Evolutionary conservation across 2,329 filamentous ascomycete genomes (phyloP), one percentile per base, ranked within the genome.

Genomic region (Cladosporium austrohemisphaericum): DNA sequence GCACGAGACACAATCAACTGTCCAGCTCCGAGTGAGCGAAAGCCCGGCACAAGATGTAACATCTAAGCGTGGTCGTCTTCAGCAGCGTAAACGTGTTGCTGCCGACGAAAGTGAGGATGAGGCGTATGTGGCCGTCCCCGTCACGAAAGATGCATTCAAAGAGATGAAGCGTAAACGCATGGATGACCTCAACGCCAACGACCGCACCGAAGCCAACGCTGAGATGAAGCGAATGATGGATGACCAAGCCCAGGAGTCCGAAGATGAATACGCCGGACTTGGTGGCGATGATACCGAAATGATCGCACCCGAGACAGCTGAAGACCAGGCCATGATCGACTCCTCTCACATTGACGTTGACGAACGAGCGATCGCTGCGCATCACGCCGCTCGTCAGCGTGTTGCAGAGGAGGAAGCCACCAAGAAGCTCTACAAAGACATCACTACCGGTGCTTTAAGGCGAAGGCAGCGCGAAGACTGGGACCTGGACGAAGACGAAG

Each of bases 231-330:
- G 86, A 66, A 87, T 95, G 78, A 77, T 98, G 29, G 81, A 97
- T 57, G 93, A 96, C 57, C 90, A 95, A 65, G 92, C 93, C 53
- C 88, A 95, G 60, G 93, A 98, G 70, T 98, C 93, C 0, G 94
- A 98, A 65, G 93, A 98, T 65, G 93, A 98, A 68, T 98, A 97
- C 66, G 92, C 91, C 31, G 93, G 93, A 4, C 76, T 98, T 8
- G 93, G 93, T 57, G 93, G 93, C 55, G 92, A 97, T 57, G 88
- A 92, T 56, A 45, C 49, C 2, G 41, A 51, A 13, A 84, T 83
- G 36, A 85, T 79, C 35, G 85, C 84, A 49, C 86, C 90, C 52
- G 86, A 85, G 28, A 82, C 87, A 50, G 83, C 83, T 23, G 80
- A 86, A 6, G 80, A 93, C 55, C 80, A 86, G 58, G 84, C 89